phyloP scores from a whole-genome alignment of 2,329 filamentous ascomycete species.

The Cladosporium halotolerans region DNA sequence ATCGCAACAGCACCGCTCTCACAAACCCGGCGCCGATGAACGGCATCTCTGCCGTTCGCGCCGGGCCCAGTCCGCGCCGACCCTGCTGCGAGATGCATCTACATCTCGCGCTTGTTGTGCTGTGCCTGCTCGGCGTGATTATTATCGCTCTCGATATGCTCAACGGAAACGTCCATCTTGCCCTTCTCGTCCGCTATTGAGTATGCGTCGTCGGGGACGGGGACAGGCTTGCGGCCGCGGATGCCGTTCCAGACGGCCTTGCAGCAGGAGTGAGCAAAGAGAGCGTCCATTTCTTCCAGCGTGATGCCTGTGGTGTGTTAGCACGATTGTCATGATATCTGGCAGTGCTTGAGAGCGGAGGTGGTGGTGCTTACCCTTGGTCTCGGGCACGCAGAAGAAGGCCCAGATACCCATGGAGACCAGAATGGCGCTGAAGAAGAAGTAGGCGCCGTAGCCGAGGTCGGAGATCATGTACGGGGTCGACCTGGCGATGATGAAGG shows the following conservation, averaged over 20 bases:
- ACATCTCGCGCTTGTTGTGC: conserved; percentile 4
- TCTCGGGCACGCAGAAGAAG: conserved; percentile 63
- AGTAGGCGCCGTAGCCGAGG: conserved; percentile 31
- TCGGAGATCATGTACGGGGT: conserved; percentile 33
- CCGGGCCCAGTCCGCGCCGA: not conserved
- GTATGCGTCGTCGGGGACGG: not conserved
- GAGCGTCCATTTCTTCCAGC: conserved; percentile 9
- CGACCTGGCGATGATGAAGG: conserved; percentile 35
- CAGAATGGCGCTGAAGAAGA: conserved; percentile 31
- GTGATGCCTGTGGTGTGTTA: not conserved
- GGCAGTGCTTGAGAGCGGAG: not conserved
- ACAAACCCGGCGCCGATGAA: not conserved
- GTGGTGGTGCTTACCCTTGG: conserved; percentile 47
- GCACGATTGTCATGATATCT: too few relatives aligned
- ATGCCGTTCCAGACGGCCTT: conserved; percentile 8
- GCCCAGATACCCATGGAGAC: conserved; percentile 32
- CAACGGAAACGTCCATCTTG: conserved; percentile 4
- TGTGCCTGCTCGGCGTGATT: conserved; percentile 1
- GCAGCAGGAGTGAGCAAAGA: conserved; percentile 10
- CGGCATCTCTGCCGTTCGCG: not conserved
- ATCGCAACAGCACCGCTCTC: not conserved
- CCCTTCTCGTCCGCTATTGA: conserved; percentile 5
- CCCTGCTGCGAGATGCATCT: conserved; percentile 5
- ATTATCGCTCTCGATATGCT: conserved; percentile 3
- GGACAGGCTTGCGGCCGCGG: conserved; percentile 4